Evolutionary conservation across 164 flowering plant genomes (phyloP).

Genomic region (Vitis amurensis): DNA sequence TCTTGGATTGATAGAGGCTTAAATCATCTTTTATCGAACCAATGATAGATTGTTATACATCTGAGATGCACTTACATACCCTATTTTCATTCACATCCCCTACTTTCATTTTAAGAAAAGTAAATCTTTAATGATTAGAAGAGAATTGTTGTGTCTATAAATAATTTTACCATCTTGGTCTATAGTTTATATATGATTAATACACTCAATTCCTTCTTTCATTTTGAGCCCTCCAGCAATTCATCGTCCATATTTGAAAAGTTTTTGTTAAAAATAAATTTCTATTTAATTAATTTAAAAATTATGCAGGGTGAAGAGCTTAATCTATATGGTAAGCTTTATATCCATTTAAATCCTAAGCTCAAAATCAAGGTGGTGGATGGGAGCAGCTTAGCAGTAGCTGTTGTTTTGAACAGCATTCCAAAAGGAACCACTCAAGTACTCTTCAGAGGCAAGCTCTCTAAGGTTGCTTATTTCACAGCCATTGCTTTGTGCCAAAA

Average conservation of each 20-base stretch:
- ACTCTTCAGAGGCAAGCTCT: conserved; percentile 39
- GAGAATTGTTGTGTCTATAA: no score
- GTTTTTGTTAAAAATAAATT: background rate
- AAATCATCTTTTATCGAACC: no score
- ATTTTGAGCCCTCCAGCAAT: conserved; percentile 5
- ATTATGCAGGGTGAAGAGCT: conserved; percentile 43
- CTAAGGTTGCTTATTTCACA: conserved; percentile 42
- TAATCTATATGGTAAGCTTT: conserved; percentile 35
- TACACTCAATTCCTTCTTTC: no score
- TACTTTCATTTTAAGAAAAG: no score
- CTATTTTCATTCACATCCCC: no score
- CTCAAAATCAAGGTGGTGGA: conserved; percentile 55
- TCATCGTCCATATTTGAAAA: background rate
- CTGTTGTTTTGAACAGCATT: conserved; percentile 53
- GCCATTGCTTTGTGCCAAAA: conserved; percentile 43
- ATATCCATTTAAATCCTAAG: conserved; percentile 32
- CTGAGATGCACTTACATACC: no score
- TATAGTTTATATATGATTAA: no score
- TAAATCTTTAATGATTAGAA: no score
- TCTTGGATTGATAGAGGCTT: no score
- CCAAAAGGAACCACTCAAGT: conserved; percentile 61
- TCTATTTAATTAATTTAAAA: background rate
- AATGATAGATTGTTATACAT: no score
- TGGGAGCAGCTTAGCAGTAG: conserved; percentile 69
- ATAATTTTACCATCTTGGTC: no score